Percentiles rank a stretch among this genome's conserved stretches.
Evolutionary conservation across 1,139 yeast species (phyloP).

Genomic region (Hyphopichia buzzinii): DNA sequence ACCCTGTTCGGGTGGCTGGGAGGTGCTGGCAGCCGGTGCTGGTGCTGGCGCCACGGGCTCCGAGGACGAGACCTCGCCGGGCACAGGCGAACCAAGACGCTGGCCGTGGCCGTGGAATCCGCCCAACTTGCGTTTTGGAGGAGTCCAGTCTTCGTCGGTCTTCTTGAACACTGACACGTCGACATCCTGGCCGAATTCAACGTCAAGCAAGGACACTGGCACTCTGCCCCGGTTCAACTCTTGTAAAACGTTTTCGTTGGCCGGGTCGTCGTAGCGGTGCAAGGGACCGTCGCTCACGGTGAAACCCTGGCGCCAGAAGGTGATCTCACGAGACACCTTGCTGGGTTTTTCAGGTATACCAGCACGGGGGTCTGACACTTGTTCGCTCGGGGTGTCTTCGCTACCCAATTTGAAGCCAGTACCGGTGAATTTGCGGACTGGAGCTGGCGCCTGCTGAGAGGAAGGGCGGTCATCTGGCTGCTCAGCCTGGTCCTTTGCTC

Average conservation of each 20-base stretch:
- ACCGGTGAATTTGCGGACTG: constrained; percentile 50
- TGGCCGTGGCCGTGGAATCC: constrained; percentile 87
- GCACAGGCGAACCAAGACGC: constrained; percentile 86
- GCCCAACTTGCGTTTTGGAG: constrained; percentile 64
- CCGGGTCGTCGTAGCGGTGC: constrained; percentile 87
- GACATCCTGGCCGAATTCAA: constrained; percentile 90
- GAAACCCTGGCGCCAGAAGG: constrained; percentile 96
- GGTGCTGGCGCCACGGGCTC: constrained; percentile 16
- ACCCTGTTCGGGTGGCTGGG: constrained; percentile 11
- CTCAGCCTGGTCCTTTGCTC: constrained; percentile 43
- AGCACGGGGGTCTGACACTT: constrained; percentile 30
- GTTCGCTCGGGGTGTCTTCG: constrained; percentile 47
- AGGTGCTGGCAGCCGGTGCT: constrained; percentile 13
- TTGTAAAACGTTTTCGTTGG: constrained; percentile 68
- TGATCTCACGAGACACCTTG: constrained; percentile 70
- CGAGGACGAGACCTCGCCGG: constrained; percentile 51
- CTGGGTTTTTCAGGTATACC: constrained; percentile 32
- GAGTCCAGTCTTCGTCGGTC: constrained; percentile 74
- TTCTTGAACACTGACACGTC: constrained; percentile 84
- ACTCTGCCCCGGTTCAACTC: constrained; percentile 91
- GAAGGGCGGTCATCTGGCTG: constrained; percentile 47
- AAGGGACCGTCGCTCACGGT: constrained; percentile 89
- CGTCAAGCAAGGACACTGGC: constrained; percentile 81
- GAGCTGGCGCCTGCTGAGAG: constrained; percentile 18
- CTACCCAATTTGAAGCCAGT: constrained; percentile 81